A percentile compares a stretch with the other conserved stretches of the same genome.
Evolutionary conservation across 768 basidiomycete species (phyloP).

Genomic region (Podaxis mareebaensis): DNA sequence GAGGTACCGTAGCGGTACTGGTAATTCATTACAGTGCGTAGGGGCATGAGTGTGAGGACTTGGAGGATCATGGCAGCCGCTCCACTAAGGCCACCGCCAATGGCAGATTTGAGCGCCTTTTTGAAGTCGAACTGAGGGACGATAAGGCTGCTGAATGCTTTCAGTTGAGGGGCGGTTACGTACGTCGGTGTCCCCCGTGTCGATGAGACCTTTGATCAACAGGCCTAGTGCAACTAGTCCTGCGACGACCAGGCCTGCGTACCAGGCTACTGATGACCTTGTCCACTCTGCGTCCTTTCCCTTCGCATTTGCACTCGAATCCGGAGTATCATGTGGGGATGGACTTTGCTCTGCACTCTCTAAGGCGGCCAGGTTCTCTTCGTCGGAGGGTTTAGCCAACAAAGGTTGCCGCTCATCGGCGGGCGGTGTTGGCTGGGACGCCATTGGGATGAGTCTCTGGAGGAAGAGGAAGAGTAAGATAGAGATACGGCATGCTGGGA

Average conservation of each 20-base stretch:
- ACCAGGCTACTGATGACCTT: constrained; percentile 16
- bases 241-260: constrained; percentile 34
- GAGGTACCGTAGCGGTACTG: constrained; percentile 89
- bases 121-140: constrained; percentile 73
- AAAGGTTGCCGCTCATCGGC: constrained; percentile 27
- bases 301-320: neutral
- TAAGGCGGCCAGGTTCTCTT: constrained; percentile 1
- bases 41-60: constrained; percentile 87
- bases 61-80: constrained; percentile 96
- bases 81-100: constrained; percentile 90
- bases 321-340: neutral
- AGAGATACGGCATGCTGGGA: neutral
- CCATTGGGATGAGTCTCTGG: neutral
- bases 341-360: neutral
- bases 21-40: constrained; percentile 99
- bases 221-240: constrained; percentile 43
- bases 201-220: constrained; percentile 71
- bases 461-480: neutral
- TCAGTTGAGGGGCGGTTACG: constrained; percentile 23
- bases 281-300: constrained; percentile 8
- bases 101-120: constrained; percentile 75
- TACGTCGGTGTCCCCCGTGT: constrained; percentile 68
- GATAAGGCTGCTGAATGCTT: neutral
- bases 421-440: constrained; percentile 6
- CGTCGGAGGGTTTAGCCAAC: constrained; percentile 17